Conservation (phyloP, 495 filamentous ascomycete species). For the Annulohypoxylon maeteangense region DNA sequence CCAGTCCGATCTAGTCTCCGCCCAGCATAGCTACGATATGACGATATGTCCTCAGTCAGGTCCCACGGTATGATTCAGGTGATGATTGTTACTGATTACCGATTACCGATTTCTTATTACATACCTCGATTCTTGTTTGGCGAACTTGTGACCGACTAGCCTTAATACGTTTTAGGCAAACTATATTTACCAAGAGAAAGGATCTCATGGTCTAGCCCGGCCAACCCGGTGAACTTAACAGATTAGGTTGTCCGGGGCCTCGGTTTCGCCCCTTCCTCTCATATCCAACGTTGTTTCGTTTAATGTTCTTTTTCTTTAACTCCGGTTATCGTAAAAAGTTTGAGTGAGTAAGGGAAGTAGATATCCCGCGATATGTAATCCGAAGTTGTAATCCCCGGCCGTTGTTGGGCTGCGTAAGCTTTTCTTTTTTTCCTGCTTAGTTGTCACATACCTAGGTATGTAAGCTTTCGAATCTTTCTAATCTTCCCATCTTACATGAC, state of each 20-base stretch:
- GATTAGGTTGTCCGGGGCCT: constrained; percentile 38
- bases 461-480: constrained; percentile 1
- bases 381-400: not conserved
- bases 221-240: constrained; percentile 29
- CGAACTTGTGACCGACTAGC: constrained; percentile 4
- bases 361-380: constrained; percentile 21
- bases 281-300: not conserved
- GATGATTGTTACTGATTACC: constrained; percentile 1
- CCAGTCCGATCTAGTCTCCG: constrained; percentile 16
- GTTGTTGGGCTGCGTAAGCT: constrained; percentile 13
- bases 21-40: not conserved
- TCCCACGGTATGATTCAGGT: not conserved
- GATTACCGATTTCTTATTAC: not conserved
- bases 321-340: constrained; percentile 24
- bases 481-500: not conserved
- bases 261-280: constrained; percentile 28
- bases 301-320: constrained; percentile 22
- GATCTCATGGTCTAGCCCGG: constrained; percentile 31
- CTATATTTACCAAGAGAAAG: constrained; percentile 36
- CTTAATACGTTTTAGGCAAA: constrained; percentile 30
- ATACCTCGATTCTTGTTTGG: not conserved
- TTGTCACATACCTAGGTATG: no score
- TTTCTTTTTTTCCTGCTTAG: not conserved
- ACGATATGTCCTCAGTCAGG: not conserved
- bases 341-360: not conserved